Conservation (phyloP, 129 eudicot genomes). For the Helianthus tuberosus region DNA sequence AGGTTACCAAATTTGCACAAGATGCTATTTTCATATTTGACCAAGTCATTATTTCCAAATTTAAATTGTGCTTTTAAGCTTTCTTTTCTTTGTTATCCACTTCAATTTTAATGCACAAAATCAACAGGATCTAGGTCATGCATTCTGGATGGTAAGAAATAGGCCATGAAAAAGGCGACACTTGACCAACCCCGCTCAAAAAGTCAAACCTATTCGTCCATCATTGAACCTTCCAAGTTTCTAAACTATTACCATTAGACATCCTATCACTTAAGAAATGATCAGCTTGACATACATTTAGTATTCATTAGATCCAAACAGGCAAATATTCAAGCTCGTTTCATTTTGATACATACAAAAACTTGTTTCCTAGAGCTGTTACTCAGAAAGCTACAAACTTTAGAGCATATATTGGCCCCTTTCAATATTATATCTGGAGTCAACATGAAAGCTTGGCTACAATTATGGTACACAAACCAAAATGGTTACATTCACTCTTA, state of each 20-base stretch:
- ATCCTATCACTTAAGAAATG: constrained; percentile 6
- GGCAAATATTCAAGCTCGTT: not conserved
- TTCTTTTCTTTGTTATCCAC: constrained; percentile 8
- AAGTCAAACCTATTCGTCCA: constrained; percentile 3
- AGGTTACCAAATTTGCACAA: not conserved
- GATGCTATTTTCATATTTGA: not conserved
- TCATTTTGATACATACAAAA: not conserved
- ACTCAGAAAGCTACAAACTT: constrained; percentile 24
- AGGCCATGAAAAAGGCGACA: not conserved
- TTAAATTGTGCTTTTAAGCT: not conserved
- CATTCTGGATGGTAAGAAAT: not conserved
- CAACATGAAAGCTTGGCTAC: not conserved
- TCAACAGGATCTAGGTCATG: too few relatives aligned
- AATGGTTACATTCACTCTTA: not conserved
- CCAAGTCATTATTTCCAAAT: constrained; percentile 10
- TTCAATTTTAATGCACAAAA: constrained; percentile 15
- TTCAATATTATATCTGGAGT: constrained; percentile 10
- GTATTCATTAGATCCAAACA: not conserved
- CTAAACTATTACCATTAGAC: constrained; percentile 10
- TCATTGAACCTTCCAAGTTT: not conserved
- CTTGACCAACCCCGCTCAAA: not conserved
- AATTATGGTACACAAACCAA: not conserved
- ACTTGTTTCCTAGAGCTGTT: constrained; percentile 3
- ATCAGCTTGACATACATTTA: constrained; percentile 11
- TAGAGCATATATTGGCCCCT: constrained; percentile 14